phyloP scores from a whole-genome alignment of 345 rosid genomes.

The Eucalyptus coolabah region DNA sequence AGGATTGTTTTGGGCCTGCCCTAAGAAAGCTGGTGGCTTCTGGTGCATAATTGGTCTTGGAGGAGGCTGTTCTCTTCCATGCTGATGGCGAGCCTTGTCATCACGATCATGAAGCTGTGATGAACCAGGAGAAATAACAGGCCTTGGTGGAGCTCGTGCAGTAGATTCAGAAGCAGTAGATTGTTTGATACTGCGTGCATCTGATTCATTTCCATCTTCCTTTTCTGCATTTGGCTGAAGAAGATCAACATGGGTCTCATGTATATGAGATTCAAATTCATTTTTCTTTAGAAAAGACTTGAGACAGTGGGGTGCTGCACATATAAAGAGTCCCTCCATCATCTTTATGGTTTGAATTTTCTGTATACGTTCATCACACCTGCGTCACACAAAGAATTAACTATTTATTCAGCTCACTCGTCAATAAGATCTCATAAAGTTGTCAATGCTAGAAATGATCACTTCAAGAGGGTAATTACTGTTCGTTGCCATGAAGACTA shows the following conservation, averaged over 20 bases:
- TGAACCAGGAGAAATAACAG: conserved; percentile 31
- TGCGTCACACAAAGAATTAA: not conserved
- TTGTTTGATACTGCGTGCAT: conserved; percentile 58
- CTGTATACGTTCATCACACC: conserved; percentile 95
- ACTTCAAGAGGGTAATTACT: not conserved
- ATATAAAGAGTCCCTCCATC: conserved; percentile 94
- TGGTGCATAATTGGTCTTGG: conserved; percentile 40
- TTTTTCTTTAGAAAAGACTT: conserved; percentile 73
- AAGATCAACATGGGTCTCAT: conserved; percentile 51
- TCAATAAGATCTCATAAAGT: not conserved
- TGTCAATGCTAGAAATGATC: not conserved
- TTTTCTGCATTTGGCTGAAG: conserved; percentile 55
- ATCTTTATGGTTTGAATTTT: conserved; percentile 94
- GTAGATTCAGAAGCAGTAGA: conserved; percentile 64
- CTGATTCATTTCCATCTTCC: conserved; percentile 67
- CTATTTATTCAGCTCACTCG: not conserved
- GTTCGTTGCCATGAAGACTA: not conserved
- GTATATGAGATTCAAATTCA: conserved; percentile 78
- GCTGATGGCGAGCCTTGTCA: conserved; percentile 40
- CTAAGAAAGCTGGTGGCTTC: conserved; percentile 33
- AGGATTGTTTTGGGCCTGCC: conserved; percentile 41
- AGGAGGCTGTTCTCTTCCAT: conserved; percentile 40
- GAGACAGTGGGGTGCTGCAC: conserved; percentile 99
- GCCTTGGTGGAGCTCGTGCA: conserved; percentile 48
- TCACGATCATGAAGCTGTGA: conserved; percentile 49